These are phyloP conservation scores for Eucalyptus grandis DNA, from an alignment of 345 rosid species.

Conservation along the genomic window DNA sequence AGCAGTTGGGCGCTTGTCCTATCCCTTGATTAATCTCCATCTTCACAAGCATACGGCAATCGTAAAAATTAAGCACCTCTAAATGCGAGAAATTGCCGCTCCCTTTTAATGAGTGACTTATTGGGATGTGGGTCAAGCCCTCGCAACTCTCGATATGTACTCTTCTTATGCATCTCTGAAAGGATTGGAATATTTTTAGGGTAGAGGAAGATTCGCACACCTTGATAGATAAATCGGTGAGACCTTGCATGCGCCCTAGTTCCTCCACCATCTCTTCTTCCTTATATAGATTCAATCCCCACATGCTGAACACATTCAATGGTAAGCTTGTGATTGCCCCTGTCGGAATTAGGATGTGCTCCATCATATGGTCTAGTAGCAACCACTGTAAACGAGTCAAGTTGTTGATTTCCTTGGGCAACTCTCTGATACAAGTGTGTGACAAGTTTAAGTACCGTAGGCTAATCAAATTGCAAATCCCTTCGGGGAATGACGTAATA, in stretches of 20 bases:
- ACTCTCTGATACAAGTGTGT: fast-evolving
- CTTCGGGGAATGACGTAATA: fast-evolving
- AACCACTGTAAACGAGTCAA: background rate
- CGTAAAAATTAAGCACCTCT: fast-evolving
- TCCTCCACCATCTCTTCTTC: background rate
- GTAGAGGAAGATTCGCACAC: fast-evolving
- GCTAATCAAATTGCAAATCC: background rate
- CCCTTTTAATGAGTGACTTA: background rate
- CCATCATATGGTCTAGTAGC: fast-evolving
- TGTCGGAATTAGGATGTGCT: fast-evolving
- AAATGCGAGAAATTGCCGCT: fast-evolving
- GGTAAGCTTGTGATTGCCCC: background rate
- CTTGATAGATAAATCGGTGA: fast-evolving
- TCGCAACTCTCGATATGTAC: fast-evolving
- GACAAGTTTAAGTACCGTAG: fast-evolving
- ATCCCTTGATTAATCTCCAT: background rate
- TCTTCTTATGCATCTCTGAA: background rate
- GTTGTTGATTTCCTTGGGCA: fast-evolving
- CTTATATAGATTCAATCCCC: fast-evolving
- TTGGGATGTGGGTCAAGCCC: fast-evolving
- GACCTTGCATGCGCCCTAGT: background rate
- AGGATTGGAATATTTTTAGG: background rate
- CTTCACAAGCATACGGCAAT: fast-evolving
- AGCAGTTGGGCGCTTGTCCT: background rate
- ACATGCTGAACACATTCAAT: fast-evolving